Percentiles rank a stretch among this genome's conserved stretches.
phyloP scores from a whole-genome alignment of 2,329 filamentous ascomycete species.

The Ophiosphaerella narmari region DNA sequence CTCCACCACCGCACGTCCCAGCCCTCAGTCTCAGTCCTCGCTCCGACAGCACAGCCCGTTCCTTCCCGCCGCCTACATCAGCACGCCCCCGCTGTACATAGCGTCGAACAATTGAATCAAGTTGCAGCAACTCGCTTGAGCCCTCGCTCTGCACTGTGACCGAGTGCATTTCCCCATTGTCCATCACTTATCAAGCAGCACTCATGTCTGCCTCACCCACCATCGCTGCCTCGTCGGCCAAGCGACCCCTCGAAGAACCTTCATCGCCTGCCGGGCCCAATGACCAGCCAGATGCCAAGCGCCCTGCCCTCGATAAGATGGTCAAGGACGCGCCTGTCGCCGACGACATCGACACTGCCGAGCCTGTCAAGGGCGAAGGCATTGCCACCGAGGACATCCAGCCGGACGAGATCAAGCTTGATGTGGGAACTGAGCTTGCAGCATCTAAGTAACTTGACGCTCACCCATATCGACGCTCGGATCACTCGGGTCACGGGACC shows the following conservation, averaged over 20 bases:
- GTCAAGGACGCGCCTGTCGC: constrained; percentile 65
- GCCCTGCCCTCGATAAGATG: constrained; percentile 92
- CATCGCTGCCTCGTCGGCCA: constrained; percentile 67
- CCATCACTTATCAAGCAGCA: constrained; percentile 35
- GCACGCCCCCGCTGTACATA: constrained; percentile 78
- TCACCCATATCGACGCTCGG: too few relatives aligned
- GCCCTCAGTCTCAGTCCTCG: constrained; percentile 25
- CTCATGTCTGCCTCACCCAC: constrained; percentile 54
- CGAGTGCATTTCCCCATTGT: constrained; percentile 22
- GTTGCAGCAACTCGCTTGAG: constrained; percentile 34
- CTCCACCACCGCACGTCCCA: constrained; percentile 40
- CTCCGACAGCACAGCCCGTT: constrained; percentile 36
- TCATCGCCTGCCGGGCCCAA: constrained; percentile 90
- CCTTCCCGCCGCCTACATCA: constrained; percentile 63
- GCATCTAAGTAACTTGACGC: too few relatives aligned
- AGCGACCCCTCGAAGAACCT: constrained; percentile 95
- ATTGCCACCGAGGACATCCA: constrained; percentile 41
- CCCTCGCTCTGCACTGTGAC: constrained; percentile 37
- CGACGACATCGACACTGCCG: constrained; percentile 54
- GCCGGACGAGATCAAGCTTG: constrained; percentile 30
- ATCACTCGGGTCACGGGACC: too few relatives aligned
- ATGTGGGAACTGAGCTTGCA: constrained; percentile 32
- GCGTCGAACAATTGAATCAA: constrained; percentile 51
- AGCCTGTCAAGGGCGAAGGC: constrained; percentile 42
- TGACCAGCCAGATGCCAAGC: constrained; percentile 96